These are phyloP conservation scores for Saccharomycopsis selenospora DNA, from an alignment of 805 yeast genomes.

Conservation along the genomic window DNA sequence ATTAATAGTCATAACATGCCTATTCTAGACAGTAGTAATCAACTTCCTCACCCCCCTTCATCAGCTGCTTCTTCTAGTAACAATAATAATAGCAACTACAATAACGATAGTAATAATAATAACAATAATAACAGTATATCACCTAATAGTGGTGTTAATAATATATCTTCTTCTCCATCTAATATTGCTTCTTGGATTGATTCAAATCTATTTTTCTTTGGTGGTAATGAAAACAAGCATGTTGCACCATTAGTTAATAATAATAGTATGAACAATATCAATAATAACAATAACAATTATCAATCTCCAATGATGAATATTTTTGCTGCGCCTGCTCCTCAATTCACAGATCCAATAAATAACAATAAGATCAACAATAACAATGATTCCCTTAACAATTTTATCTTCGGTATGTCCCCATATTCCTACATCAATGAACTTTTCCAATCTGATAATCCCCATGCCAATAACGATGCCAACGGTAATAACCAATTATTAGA, in stretches of 20 bases:
- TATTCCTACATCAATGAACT: slow-evolving; percentile 11
- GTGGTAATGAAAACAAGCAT: neutral
- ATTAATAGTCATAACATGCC: neutral
- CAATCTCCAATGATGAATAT: neutral
- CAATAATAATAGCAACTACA: neutral
- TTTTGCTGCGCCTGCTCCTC: neutral
- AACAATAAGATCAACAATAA: neutral
- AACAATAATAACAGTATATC: neutral
- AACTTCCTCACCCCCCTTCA: neutral
- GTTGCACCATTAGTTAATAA: too few species aligned
- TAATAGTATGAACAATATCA: neutral
- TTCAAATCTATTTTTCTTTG: slow-evolving; percentile 8
- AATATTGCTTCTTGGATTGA: slow-evolving; percentile 14
- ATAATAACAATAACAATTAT: neutral
- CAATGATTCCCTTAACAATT: neutral
- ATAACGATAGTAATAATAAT: neutral
- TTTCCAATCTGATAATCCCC: slow-evolving; percentile 6
- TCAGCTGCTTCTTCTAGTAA: too few species aligned
- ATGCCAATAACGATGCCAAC: too few species aligned
- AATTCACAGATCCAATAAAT: neutral
- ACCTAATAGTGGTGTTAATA: neutral
- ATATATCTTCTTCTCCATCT: slow-evolving; percentile 9
- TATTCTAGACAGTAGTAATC: neutral
- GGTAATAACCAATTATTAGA: too few species aligned
- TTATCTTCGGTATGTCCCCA: slow-evolving; percentile 7